These are phyloP conservation scores for Maudiozyma bulderi DNA, from an alignment of 805 yeast genomes.

Conservation along the genomic window DNA sequence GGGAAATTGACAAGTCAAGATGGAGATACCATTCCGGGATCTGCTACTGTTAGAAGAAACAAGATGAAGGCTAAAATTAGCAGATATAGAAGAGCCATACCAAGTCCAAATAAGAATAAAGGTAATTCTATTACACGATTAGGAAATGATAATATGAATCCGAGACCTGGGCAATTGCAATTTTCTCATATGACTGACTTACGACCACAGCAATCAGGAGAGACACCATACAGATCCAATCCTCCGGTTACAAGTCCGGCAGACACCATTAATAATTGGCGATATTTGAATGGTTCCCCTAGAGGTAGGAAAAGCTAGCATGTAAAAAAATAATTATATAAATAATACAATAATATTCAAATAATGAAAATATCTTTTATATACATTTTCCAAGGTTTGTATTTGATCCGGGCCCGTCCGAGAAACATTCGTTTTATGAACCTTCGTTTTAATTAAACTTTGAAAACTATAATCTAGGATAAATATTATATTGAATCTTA, in stretches of 20 bases:
- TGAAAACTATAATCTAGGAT: no score
- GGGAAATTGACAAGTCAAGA: slow-evolving; percentile 7
- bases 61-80: slow-evolving; percentile 31
- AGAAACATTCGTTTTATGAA: no score
- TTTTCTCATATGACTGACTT: not conserved
- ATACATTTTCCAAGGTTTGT: no score
- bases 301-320: not conserved
- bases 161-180: not conserved
- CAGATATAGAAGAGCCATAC: slow-evolving; percentile 31
- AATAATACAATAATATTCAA: not conserved
- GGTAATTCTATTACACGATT: not conserved
- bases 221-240: no score
- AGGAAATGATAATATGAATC: not conserved
- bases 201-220: no score
- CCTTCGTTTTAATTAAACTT: no score
- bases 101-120: slow-evolving; percentile 29
- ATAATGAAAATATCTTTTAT: not conserved
- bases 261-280: no score
- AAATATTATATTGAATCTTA: no score
- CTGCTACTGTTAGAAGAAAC: slow-evolving; percentile 28
- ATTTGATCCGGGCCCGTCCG: no score
- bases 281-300: slow-evolving; percentile 2
- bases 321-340: not conserved
- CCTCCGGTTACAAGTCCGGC: no score
- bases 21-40: slow-evolving; percentile 29